Conservation (phyloP, 345 rosid species). For the Angophora floribunda region DNA sequence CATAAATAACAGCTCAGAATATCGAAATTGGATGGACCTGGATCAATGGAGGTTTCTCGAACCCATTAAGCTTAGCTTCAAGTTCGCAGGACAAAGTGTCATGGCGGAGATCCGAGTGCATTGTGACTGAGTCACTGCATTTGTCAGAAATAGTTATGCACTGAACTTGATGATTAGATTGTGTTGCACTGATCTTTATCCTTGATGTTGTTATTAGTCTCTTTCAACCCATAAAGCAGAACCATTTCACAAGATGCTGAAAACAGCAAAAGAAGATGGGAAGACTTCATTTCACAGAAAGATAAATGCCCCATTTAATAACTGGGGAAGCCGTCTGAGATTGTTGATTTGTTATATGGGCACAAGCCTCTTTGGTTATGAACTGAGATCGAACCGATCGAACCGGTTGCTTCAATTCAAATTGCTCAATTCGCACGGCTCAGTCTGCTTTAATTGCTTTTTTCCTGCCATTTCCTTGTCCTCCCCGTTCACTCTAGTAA, state of each 20-base stretch:
- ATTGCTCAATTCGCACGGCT: neutral
- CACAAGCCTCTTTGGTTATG: neutral
- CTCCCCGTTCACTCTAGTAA: neutral
- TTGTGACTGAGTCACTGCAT: neutral
- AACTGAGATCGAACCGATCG: neutral
- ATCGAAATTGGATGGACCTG: neutral
- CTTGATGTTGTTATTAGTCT: neutral
- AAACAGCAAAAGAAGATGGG: neutral
- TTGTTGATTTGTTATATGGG: neutral
- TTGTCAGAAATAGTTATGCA: neutral
- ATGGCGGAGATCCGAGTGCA: neutral
- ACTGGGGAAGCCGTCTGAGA: neutral
- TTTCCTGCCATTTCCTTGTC: neutral
- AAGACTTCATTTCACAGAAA: neutral
- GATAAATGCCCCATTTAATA: neutral
- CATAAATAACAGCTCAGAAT: neutral
- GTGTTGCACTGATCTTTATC: neutral
- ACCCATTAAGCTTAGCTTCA: neutral
- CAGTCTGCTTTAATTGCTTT: neutral
- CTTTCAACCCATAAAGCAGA: neutral
- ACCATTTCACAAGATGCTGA: neutral
- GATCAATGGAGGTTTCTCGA: neutral
- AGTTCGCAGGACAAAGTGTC: neutral
- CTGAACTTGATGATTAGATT: neutral
- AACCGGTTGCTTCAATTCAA: neutral